Evolutionary conservation across 495 filamentous ascomycete species (phyloP), one percentile per base, ranked within the genome.

Genomic region (Hypoxylon rickii): DNA sequence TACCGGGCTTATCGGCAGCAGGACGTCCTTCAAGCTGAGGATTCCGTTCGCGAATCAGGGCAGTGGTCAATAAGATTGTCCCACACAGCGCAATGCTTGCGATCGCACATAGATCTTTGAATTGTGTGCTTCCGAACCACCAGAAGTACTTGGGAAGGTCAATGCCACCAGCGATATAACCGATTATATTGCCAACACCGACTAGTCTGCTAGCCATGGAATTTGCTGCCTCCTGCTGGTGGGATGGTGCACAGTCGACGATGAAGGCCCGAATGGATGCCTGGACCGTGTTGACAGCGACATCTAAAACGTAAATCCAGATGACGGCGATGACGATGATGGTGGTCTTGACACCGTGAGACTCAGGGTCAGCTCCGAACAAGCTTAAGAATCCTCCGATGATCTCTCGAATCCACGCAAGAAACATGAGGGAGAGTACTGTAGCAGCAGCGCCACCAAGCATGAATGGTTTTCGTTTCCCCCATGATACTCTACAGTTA

Each of bases 251-350:
- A 59, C 89, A 90, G 61, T 96, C 92, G 10, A 96, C 88, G 50
- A 96, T 92, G 61, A 93, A 96, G 13, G 90, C 90, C 59, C 92
- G 80, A 69, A 95, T 88, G 0, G 82, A 89, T 24, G 91, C 91
- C 79, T 96, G 91, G 19, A 96, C 89, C 89, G 89, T 90, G 68
- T 96, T 96, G 70, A 96, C 92, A 29, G 92, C 79, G 69, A 96
- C 92, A 69, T 96, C 91, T 22, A 96, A 78, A 20, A 91, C 76
- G 70, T 90, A 96, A 55, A 96, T 86, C 67, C 86, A 83, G 19
- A 89, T 66, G n/a, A 92, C 89, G 3, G 92, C 92, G 21, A 86
- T 73, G 15, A 88, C 72, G 50, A 92, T 89, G 32, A 84, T 77
- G 11, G 78, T 70, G 12, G 73, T 75, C 58, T 83, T 83, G 15